Percentiles rank a stretch among this genome's conserved stretches.
Evolutionary conservation across 1,284 basidiomycete genomes (phyloP).

Genomic region (Schizopora paradoxa): DNA sequence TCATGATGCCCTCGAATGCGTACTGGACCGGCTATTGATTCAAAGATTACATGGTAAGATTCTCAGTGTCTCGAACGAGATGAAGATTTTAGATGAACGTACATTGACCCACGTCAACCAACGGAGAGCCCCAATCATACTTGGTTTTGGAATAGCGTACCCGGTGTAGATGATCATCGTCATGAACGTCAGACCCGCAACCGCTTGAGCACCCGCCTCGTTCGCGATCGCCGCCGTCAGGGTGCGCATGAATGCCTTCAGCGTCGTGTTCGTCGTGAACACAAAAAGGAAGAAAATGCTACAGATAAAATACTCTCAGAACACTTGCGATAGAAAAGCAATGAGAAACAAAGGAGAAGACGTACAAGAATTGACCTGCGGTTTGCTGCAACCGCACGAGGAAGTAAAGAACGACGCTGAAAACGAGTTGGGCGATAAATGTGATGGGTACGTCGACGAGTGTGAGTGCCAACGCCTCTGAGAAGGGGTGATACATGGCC

Average conservation of each 20-base stretch:
- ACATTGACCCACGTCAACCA: conserved; percentile 66
- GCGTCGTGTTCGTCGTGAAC: conserved; percentile 39
- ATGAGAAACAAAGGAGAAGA: conserved; percentile 39
- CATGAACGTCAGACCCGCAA: conserved; percentile 52
- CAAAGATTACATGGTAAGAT: conserved; percentile 11
- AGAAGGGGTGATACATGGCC: conserved; percentile 22
- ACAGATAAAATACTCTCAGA: neutral
- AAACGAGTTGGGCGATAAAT: conserved; percentile 27
- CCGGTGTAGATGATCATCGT: conserved; percentile 44
- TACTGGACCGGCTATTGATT: conserved; percentile 39
- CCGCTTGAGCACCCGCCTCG: conserved; percentile 51
- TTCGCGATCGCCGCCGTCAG: conserved; percentile 50
- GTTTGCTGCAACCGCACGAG: conserved; percentile 29
- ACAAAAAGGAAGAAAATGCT: conserved; percentile 27
- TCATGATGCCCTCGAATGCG: conserved; percentile 46
- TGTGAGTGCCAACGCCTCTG: conserved; percentile 34
- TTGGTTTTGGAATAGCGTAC: conserved; percentile 44
- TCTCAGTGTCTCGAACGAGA: conserved; percentile 17
- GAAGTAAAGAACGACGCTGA: conserved; percentile 33
- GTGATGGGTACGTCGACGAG: conserved; percentile 35
- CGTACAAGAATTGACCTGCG: conserved; percentile 26
- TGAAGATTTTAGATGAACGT: conserved; percentile 25
- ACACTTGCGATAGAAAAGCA: conserved; percentile 24
- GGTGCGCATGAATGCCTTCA: conserved; percentile 58
- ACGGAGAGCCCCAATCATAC: conserved; percentile 57